Conservation (phyloP, 805 yeast species). For the Hanseniaspora clermontiae region DNA sequence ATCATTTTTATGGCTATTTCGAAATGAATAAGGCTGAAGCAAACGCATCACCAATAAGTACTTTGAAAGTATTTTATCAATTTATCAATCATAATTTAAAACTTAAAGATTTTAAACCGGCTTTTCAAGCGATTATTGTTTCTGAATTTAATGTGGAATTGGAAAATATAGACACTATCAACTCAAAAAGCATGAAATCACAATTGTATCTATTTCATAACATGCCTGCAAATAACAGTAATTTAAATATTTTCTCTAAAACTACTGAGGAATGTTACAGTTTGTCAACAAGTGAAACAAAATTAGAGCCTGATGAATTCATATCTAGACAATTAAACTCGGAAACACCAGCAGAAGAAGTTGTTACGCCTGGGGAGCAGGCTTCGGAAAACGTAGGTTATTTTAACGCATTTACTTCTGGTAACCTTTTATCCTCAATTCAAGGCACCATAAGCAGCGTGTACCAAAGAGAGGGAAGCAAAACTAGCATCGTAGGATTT, state of each 20-base stretch:
- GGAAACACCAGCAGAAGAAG: background rate
- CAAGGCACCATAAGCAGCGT: slow-evolving; percentile 4
- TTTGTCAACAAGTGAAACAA: background rate
- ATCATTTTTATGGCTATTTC: background rate
- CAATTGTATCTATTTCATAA: background rate
- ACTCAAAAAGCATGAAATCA: background rate
- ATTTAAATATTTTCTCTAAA: background rate
- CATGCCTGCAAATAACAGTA: background rate
- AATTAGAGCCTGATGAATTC: background rate
- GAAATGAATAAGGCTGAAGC: background rate
- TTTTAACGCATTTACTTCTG: background rate
- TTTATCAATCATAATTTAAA: background rate
- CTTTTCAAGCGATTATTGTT: background rate
- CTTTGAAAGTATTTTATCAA: background rate
- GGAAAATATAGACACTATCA: background rate
- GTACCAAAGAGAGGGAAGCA: background rate
- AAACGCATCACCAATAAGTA: background rate
- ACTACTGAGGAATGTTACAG: background rate
- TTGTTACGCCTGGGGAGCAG: background rate
- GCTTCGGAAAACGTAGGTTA: background rate
- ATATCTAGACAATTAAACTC: background rate
- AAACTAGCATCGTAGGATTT: background rate
- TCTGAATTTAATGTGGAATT: background rate
- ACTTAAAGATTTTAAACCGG: background rate
- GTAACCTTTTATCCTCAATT: background rate